Evolutionary conservation across 768 basidiomycete species (phyloP), one percentile per base, ranked within the genome.

Genomic region (Auriscalpium orientale): DNA sequence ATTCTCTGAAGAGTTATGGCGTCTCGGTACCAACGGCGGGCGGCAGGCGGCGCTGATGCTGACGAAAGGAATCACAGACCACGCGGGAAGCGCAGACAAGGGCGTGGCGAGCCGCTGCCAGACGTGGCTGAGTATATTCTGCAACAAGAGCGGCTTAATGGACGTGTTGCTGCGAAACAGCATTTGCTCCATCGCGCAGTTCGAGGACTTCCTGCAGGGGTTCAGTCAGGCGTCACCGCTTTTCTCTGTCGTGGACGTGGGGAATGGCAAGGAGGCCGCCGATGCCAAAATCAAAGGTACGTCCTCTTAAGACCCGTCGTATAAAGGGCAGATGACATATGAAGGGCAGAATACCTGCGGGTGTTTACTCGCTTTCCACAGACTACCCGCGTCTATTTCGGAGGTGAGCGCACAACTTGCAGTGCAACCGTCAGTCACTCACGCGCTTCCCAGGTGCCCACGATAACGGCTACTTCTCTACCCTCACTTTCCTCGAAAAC

Each of bases 351-450:
- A 58, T 77, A 78, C 61, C 74, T 87, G 35, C 79, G 82, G 61
- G 79, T 83, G 57, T 82, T 83, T 62, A 79, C 82, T 46, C 79
- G 77, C 49, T 63, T 67, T 59, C 73, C 74, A 4, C 76, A 75
- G 55, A 73, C 68, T 10, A 60, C 65, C 2, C 68, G 65, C 50
- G 68, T 76, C 13, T 74, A 74, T 66, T 74, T 76, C 45, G 76
- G 72, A 49, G 71, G 72, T 65, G 9, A 18, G 69, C 56, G 51
- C 49, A 8, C 9, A 28, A 28, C 28, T 28, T 28, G 8, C 15
- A 8, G 13, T 15, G 3, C 8, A 21, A n/a, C n/a, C 18, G 15
- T 4, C 10, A n/a, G n/a, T 49, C 21, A 22, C 34, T 56, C 18
- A 40, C 33, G 49, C 45, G 12, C 20, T 45, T 34, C 5, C 20